phyloP scores from a whole-genome alignment of 208 protist genomes.

The Trypanosomatidae sp. region DNA sequence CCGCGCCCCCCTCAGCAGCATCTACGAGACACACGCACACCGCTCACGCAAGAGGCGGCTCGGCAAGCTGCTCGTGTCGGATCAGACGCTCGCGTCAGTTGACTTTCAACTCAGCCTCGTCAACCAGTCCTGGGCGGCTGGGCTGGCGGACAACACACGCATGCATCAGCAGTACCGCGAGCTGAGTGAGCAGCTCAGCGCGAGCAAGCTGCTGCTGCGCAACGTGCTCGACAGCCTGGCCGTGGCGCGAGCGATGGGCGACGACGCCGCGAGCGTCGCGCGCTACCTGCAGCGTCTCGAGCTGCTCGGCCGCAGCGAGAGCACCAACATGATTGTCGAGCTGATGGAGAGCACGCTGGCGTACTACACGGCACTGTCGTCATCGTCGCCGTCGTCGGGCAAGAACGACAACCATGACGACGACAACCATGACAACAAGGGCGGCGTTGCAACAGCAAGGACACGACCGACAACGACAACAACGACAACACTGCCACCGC shows the following conservation, averaged over 20 bases:
- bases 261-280: conserved; percentile 15
- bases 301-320: conserved; percentile 60
- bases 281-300: conserved; percentile 64
- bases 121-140: conserved; percentile 62
- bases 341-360: not conserved
- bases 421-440: not conserved
- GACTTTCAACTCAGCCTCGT: conserved; percentile 70
- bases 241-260: conserved; percentile 31
- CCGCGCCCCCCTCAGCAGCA: conserved; percentile 47
- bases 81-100: conserved; percentile 53
- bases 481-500: too few species aligned
- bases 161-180: conserved; percentile 69
- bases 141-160: conserved; percentile 58
- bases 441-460: too few species aligned
- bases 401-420: not conserved
- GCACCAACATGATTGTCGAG: conserved; percentile 35
- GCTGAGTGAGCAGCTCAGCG: conserved; percentile 32
- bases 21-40: conserved; percentile 51
- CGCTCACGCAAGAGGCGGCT: conserved; percentile 24
- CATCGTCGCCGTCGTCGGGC: not conserved
- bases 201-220: conserved; percentile 35
- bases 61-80: conserved; percentile 13
- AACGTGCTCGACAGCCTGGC: conserved; percentile 74
- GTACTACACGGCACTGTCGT: not conserved
- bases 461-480: too few species aligned